Evolutionary conservation across 768 basidiomycete species (phyloP).

Genomic region (Suillus weaverae): DNA sequence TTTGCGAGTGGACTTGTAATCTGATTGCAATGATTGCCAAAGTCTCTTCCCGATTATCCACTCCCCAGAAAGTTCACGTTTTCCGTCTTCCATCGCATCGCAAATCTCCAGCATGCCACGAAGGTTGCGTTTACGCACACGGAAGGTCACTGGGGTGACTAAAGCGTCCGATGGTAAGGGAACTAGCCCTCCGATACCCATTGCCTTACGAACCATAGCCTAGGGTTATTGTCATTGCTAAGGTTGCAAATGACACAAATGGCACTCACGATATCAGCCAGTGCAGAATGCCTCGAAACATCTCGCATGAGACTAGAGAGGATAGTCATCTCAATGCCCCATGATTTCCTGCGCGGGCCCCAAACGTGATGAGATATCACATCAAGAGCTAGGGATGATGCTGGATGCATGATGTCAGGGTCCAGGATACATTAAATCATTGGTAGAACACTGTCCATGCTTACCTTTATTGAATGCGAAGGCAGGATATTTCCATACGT

Average conservation of each 20-base stretch:
- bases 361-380: constrained; percentile 77
- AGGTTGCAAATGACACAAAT: background rate
- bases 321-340: constrained; percentile 95
- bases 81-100: constrained; percentile 75
- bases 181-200: constrained; percentile 77
- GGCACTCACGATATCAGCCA: constrained; percentile 75
- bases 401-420: constrained; percentile 11
- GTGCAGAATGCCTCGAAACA: constrained; percentile 72
- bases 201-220: constrained; percentile 57
- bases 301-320: constrained; percentile 85
- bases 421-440: background rate
- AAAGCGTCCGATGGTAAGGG: constrained; percentile 91
- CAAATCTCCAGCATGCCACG: constrained; percentile 77
- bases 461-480: constrained; percentile 68
- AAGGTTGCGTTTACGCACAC: constrained; percentile 67
- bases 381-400: constrained; percentile 52
- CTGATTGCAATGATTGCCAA: constrained; percentile 83
- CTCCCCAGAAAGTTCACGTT: constrained; percentile 85
- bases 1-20: constrained; percentile 60
- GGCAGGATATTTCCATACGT: constrained; percentile 71
- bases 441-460: background rate
- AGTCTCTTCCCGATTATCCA: constrained; percentile 95
- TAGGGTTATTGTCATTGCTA: constrained; percentile 20
- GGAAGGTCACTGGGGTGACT: constrained; percentile 92
- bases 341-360: constrained; percentile 86